Evolutionary conservation across 192 early-diverging fungal species (phyloP).

Genomic region (Coemansia biformis): DNA sequence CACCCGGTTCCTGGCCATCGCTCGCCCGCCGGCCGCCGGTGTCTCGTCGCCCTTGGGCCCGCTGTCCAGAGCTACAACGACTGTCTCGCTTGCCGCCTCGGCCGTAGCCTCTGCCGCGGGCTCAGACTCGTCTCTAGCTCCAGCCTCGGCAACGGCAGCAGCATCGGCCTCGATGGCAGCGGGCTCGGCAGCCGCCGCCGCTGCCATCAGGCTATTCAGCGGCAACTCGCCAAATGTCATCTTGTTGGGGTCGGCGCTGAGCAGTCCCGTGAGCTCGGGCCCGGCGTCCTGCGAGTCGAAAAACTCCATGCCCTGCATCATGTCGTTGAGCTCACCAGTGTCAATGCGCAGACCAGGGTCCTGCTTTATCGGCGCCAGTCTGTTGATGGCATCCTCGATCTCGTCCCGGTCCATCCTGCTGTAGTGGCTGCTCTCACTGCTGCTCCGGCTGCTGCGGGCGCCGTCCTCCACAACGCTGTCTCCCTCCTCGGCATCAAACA

Average conservation of each 20-base stretch:
- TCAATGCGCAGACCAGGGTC: neutral
- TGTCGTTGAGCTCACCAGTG: slow-evolving; percentile 10
- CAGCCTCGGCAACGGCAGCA: neutral
- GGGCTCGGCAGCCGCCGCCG: too few species aligned
- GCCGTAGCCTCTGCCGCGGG: neutral
- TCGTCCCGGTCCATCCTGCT: slow-evolving; percentile 6
- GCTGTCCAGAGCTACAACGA: too few species aligned
- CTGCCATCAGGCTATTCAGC: neutral
- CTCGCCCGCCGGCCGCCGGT: slow-evolving; percentile 1
- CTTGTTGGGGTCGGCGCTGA: slow-evolving; percentile 30
- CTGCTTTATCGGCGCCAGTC: slow-evolving; percentile 24
- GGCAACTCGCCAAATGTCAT: slow-evolving; percentile 23
- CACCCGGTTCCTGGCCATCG: neutral
- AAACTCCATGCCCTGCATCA: slow-evolving; percentile 44
- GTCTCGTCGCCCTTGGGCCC: neutral
- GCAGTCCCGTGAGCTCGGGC: slow-evolving; percentile 42
- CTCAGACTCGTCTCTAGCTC: neutral
- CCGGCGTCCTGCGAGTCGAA: slow-evolving; percentile 18
- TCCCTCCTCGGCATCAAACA: slow-evolving; percentile 1
- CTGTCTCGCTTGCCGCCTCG: too few species aligned
- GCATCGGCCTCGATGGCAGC: too few species aligned
- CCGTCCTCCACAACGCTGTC: neutral
- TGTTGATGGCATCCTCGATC: slow-evolving; percentile 26
- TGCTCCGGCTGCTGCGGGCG: neutral
- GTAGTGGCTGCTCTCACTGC: slow-evolving; percentile 3